Base-by-base conservation (phyloP, 306 rosid species). In the Vigna radiata region DNA sequence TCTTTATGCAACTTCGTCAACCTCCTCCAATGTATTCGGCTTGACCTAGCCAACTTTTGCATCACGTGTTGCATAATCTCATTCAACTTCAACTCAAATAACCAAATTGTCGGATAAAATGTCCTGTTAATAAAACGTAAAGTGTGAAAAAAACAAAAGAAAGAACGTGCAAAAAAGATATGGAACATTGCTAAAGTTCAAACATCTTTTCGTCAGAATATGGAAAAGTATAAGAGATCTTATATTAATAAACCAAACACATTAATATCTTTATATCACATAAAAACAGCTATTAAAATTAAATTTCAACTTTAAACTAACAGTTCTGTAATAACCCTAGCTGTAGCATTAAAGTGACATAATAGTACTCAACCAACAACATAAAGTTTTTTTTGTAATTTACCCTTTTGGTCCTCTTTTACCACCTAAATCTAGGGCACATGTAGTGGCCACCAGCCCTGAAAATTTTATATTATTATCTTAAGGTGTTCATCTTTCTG, bases 81-180 rank as follows among this genome's bases (percentile, higher is more conserved):
- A 46, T 27, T 44, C 56, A 29, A 73, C 59, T 27, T 44, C 56
- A 29, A 73, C 69, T 73, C 52, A 36, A 4, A 16, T 25, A 73
- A 73, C 59, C 59, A 60, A 10, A n/a, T 46, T 43, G 36, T 50
- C 64, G 33, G 49, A 33, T 67, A 68, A 68, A 52, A 69, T 13
- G n/a, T 8, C 60, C 73, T 18, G 1, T 6, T 4, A 49, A 11
- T 37, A 52, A 66, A 31, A n/a, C 12, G 39, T 21, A 41, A 23
- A 17, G 3, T 33, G 4, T 72, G 5, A 39, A 36, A 47, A 6
- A 12, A 12, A 11, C 12, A 66, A 66, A 19, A 5, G 17, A 41
- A 65, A 18, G 37, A 66, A 41, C 37, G 37, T 43, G 72, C 19
- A 43, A 41, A 65, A 37, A 64, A 41, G 48, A 10, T 41, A 18